Evolutionary conservation across 148 eudicot species (phyloP).

Genomic region (Spergularia bocconei): DNA sequence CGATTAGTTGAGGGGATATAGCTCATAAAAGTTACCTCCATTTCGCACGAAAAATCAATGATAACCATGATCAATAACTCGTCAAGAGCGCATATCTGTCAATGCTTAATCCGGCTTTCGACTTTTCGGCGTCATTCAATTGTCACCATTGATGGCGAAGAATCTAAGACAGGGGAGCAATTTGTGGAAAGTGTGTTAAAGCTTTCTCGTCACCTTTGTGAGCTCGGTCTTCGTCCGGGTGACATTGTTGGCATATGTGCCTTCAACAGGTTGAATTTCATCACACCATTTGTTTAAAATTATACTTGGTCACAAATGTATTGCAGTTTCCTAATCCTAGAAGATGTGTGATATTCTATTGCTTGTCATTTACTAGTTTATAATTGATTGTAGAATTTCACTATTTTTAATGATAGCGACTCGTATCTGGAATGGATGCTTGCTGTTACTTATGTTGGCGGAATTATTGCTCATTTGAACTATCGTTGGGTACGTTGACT

Average conservation of each 20-base stretch:
- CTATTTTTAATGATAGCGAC: conserved; percentile 41
- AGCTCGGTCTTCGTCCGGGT: conserved; percentile 48
- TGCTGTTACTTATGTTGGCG: conserved; percentile 75
- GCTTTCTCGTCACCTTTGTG: conserved; percentile 46
- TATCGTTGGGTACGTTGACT: conserved; percentile 68
- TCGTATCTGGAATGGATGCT: conserved; percentile 79
- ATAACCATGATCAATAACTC: too few species aligned
- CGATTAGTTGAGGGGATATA: too few species aligned
- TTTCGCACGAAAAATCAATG: too few species aligned
- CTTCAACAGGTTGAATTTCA: conserved; percentile 56
- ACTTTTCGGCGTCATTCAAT: conserved; percentile 42
- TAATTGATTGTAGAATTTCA: neutral
- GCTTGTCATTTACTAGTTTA: neutral
- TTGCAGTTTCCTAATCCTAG: neutral
- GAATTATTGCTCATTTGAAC: conserved; percentile 78
- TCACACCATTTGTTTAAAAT: too few species aligned
- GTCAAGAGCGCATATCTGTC: conserved; percentile 57
- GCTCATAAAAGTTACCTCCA: too few species aligned
- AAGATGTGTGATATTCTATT: neutral
- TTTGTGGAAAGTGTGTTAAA: conserved; percentile 52
- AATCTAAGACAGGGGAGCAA: conserved; percentile 45
- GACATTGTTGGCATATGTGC: conserved; percentile 66
- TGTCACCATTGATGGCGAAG: conserved; percentile 39
- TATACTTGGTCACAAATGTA: neutral
- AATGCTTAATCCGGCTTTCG: conserved; percentile 62